Percentiles rank a stretch among this genome's conserved stretches.
Conservation (phyloP, 352 stramenopile genomes). For the Phytopythium cucurbitacearum region DNA sequence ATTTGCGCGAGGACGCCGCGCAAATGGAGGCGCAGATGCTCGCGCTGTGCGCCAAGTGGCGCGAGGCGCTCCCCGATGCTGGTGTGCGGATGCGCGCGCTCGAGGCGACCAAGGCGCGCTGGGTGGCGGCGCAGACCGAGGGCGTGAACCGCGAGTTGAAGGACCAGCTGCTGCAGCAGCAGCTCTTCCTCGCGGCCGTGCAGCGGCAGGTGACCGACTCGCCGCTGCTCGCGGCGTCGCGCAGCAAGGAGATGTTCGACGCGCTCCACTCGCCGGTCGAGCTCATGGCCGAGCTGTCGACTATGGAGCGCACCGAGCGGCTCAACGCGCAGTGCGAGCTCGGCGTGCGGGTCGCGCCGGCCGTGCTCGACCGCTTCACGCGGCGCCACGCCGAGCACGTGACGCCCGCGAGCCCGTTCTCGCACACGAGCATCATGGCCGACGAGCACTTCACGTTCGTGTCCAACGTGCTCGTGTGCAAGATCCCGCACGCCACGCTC, state of each 20-base stretch:
- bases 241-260: slow-evolving; percentile 53
- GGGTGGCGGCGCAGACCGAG: slow-evolving; percentile 41
- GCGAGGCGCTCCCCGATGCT: slow-evolving; percentile 24
- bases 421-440: slow-evolving; percentile 57
- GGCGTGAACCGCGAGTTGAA: slow-evolving; percentile 45
- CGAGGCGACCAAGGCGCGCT: slow-evolving; percentile 48
- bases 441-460: slow-evolving; percentile 41
- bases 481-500: slow-evolving; percentile 37
- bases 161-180: slow-evolving; percentile 55
- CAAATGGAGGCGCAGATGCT: slow-evolving; percentile 37
- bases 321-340: slow-evolving; percentile 33
- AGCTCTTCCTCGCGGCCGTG: slow-evolving; percentile 57
- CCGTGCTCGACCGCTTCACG: slow-evolving; percentile 35
- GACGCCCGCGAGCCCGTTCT: slow-evolving; percentile 33
- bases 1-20: slow-evolving; percentile 36
- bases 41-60: slow-evolving; percentile 40
- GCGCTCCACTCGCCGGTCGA: slow-evolving; percentile 33
- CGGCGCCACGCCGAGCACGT: slow-evolving; percentile 21
- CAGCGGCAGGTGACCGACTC: slow-evolving; percentile 50
- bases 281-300: slow-evolving; percentile 12
- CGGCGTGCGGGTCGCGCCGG: slow-evolving; percentile 24
- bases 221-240: slow-evolving; percentile 33
- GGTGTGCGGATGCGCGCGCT: slow-evolving; percentile 31
- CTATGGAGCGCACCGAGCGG: slow-evolving; percentile 20
- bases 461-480: slow-evolving; percentile 45